Evolutionary conservation across 192 early-diverging fungal species (phyloP).

Genomic region (Backusella australiensis): DNA sequence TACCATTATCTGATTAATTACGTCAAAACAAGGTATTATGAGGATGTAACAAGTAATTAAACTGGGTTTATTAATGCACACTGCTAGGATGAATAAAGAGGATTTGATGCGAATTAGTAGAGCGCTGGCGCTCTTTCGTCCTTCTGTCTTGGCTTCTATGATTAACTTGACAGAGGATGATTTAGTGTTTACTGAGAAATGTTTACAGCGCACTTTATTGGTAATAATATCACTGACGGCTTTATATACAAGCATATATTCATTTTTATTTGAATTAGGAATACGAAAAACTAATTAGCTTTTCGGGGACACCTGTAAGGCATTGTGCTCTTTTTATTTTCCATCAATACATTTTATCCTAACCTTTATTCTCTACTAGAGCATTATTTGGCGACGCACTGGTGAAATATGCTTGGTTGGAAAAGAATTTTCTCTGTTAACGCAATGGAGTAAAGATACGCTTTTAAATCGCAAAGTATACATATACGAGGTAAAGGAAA

Average conservation of each 20-base stretch:
- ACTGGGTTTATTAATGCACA: neutral
- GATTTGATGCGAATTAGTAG: conserved; percentile 92
- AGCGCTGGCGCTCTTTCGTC: conserved; percentile 89
- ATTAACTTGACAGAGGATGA: conserved; percentile 94
- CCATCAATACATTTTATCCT: no score
- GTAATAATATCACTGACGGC: conserved; percentile 29
- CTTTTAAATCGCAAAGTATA: conserved; percentile 76
- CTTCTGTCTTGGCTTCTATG: conserved; percentile 90
- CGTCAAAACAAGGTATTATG: conserved; percentile 65
- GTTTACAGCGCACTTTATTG: conserved; percentile 89
- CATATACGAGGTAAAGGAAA: conserved; percentile 65
- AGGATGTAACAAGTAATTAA: neutral
- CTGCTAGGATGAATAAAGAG: conserved; percentile 76
- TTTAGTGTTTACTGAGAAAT: conserved; percentile 94
- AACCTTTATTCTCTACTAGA: neutral
- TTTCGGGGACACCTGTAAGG: conserved; percentile 93
- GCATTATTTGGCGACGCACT: neutral
- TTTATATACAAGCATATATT: neutral
- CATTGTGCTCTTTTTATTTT: conserved; percentile 13
- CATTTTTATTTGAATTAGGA: conserved; percentile 49
- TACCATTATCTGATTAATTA: conserved; percentile 89
- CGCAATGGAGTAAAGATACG: conserved; percentile 85
- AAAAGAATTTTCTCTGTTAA: conserved; percentile 93
- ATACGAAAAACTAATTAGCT: conserved; percentile 92
- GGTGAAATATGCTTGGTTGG: conserved; percentile 95